Evolutionary conservation across 2,329 filamentous ascomycete species (phyloP), one percentile per base, ranked within the genome.

Genomic region (Chaetomiaceae sp.): DNA sequence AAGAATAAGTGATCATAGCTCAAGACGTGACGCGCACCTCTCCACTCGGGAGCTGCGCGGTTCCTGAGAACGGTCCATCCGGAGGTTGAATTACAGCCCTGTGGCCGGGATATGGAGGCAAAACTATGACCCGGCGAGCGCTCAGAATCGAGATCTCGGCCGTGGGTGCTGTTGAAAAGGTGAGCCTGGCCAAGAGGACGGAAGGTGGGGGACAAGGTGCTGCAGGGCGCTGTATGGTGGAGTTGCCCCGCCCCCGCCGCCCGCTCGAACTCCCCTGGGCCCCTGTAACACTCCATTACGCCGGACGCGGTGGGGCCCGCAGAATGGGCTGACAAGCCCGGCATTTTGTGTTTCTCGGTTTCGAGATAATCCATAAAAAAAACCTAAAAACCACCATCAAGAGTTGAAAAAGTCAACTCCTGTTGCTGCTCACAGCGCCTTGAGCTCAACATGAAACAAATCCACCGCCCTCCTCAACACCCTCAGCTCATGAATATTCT

Each of bases 101-200:
- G 15, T 39, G n/a, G 43, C 53, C 51, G 49, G 49, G 27, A 12
- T 5, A 12, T 52, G 51, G 52, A 60, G 61, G 59, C 56, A 59
- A 61, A 62, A 61, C 59, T 47, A 60, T 62, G 56, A 57, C 59
- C 60, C 60, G 60, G 46, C 11, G 33, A 20, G n/a, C 25, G 34
- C 33, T 38, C 42, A 56, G 23, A 14, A 36, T 15, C 27, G n/a
- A n/a, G n/a, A n/a, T n/a, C n/a, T n/a, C n/a, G n/a, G n/a, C n/a
- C 11, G 8, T 22, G 22, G 37, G 5, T 29, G 25, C 20, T 4
- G 39, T 8, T 27, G 23, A 39, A 7, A n/a, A 33, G 27, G 17
- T 20, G 17, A 7, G 15, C 6, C 11, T 17, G 19, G 37, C 14
- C 19, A 14, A 27, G 27, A 19, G 31, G 14, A n/a, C 19, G 11